A percentile compares a stretch with the other conserved stretches of the same genome.
Evolutionary conservation across 2,329 filamentous ascomycete species (phyloP).

Genomic region (Verticillium isaacii): DNA sequence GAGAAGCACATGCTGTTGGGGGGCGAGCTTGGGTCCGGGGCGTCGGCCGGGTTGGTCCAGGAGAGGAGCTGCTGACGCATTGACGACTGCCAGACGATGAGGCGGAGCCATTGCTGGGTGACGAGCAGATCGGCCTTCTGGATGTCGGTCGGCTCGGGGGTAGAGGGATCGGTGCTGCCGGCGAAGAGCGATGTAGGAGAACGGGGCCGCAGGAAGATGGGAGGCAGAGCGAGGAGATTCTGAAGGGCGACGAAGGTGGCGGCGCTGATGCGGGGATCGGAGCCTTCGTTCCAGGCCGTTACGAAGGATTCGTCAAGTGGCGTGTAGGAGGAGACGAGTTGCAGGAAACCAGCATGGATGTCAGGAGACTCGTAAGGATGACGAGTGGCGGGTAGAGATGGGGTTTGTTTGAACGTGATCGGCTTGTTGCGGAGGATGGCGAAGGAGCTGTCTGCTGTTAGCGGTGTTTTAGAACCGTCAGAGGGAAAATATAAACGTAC

Average conservation of each 20-base stretch:
- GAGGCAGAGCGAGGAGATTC: conserved; percentile 24
- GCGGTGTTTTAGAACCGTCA: neutral
- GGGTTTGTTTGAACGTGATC: conserved; percentile 56
- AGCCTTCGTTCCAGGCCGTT: conserved; percentile 58
- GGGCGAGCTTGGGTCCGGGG: conserved; percentile 30
- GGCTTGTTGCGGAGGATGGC: conserved; percentile 60
- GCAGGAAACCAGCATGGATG: conserved; percentile 53
- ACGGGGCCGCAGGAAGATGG: conserved; percentile 22
- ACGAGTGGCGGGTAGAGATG: conserved; percentile 46
- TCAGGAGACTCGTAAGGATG: conserved; percentile 47
- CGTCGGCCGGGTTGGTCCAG: conserved; percentile 25
- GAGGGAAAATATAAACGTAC: conserved; percentile 21
- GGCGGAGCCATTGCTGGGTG: conserved; percentile 66
- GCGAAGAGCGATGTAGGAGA: conserved; percentile 14
- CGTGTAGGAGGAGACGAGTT: conserved; percentile 56
- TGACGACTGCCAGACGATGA: conserved; percentile 69
- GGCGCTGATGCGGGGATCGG: conserved; percentile 27
- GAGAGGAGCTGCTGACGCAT: conserved; percentile 62
- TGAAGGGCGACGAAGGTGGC: conserved; percentile 30
- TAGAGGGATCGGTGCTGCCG: conserved; percentile 21
- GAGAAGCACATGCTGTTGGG: conserved; percentile 58
- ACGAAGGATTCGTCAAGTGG: conserved; percentile 61
- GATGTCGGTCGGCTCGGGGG: conserved; percentile 49
- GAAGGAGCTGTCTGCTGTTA: conserved; percentile 44
- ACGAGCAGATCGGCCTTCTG: conserved; percentile 66